Evolutionary conservation across 2,329 filamentous ascomycete genomes (phyloP).

Genomic region (Colletotrichum lentis): DNA sequence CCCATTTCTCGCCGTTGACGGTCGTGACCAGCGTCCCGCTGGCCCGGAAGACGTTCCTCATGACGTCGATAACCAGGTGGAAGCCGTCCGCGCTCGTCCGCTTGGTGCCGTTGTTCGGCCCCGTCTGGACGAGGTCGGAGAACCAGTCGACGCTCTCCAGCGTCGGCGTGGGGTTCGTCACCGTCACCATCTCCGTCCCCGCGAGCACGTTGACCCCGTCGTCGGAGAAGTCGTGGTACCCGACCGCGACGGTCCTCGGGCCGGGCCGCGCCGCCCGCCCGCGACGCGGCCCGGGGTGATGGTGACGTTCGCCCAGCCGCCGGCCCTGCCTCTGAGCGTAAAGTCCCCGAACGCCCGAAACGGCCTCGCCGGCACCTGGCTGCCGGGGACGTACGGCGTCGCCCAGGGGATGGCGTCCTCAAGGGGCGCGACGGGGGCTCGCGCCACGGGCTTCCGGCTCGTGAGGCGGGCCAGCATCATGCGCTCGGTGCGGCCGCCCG

Average conservation of each 20-base stretch:
- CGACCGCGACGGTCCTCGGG: slow-evolving; percentile 44
- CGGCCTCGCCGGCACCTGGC: not conserved
- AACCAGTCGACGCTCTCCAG: slow-evolving; percentile 48
- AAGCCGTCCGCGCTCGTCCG: slow-evolving; percentile 51
- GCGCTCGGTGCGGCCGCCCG: slow-evolving; percentile 48
- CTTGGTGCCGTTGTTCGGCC: slow-evolving; percentile 46
- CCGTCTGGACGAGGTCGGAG: slow-evolving; percentile 49
- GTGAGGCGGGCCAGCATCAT: slow-evolving; percentile 52
- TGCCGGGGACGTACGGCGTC: slow-evolving; percentile 10
- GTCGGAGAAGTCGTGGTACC: slow-evolving; percentile 50
- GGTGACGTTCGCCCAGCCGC: slow-evolving; percentile 40
- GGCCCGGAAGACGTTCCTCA: slow-evolving; percentile 52
- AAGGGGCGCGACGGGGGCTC: slow-evolving; percentile 32
- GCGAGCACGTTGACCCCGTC: slow-evolving; percentile 46
- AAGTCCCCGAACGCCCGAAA: slow-evolving; percentile 34
- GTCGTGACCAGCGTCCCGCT: slow-evolving; percentile 52
- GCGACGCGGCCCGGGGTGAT: slow-evolving; percentile 30
- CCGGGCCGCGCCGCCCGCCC: no score
- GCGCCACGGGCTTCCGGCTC: slow-evolving; percentile 43
- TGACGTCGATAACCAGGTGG: slow-evolving; percentile 50
- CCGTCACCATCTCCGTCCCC: slow-evolving; percentile 49
- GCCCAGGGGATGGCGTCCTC: slow-evolving; percentile 16
- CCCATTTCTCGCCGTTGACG: slow-evolving; percentile 48
- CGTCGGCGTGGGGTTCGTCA: slow-evolving; percentile 39
- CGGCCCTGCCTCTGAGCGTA: slow-evolving; percentile 36